Conservation (phyloP, 2,329 filamentous ascomycete genomes). For the Graphium sp. region DNA sequence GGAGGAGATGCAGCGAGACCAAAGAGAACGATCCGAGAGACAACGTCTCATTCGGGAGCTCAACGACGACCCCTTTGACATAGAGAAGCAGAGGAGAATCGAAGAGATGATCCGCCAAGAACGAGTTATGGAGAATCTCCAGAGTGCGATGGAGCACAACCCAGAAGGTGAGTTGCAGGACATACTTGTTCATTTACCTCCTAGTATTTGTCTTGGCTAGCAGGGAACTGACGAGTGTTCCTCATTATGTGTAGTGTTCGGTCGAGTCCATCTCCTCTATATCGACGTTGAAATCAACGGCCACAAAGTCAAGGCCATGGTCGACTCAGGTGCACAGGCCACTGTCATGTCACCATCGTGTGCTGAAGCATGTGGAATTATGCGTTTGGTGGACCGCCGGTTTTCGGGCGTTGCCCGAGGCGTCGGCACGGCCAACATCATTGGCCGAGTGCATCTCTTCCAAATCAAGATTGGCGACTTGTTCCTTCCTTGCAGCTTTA, state of each 20-base stretch:
- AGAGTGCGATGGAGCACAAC: conserved; percentile 93
- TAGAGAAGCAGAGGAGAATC: conserved; percentile 80
- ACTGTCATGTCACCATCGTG: conserved; percentile 97
- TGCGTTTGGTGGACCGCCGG: conserved; percentile 83
- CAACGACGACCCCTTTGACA: conserved; percentile 88
- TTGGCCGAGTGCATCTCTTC: conserved; percentile 87
- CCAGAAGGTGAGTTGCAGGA: conserved; percentile 79
- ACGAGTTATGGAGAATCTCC: conserved; percentile 83
- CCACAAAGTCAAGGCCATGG: conserved; percentile 81
- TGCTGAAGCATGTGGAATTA: conserved; percentile 84
- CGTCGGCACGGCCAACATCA: conserved; percentile 85
- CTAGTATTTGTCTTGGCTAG: neutral
- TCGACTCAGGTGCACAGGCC: conserved; percentile 92
- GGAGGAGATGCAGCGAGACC: conserved; percentile 52
- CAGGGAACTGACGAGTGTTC: conserved; percentile 5
- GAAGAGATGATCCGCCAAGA: conserved; percentile 96
- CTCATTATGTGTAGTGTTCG: conserved; percentile 52
- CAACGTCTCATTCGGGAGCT: conserved; percentile 69
- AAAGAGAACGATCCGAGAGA: conserved; percentile 57
- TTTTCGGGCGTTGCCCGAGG: conserved; percentile 86
- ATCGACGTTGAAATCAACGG: conserved; percentile 92
- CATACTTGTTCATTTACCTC: neutral
- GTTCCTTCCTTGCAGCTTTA: conserved; percentile 87
- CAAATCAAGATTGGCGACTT: conserved; percentile 84
- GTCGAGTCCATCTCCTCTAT: conserved; percentile 89